Base-by-base conservation (phyloP, 768 basidiomycete genomes). In the Leccinum subtestaceum region DNA sequence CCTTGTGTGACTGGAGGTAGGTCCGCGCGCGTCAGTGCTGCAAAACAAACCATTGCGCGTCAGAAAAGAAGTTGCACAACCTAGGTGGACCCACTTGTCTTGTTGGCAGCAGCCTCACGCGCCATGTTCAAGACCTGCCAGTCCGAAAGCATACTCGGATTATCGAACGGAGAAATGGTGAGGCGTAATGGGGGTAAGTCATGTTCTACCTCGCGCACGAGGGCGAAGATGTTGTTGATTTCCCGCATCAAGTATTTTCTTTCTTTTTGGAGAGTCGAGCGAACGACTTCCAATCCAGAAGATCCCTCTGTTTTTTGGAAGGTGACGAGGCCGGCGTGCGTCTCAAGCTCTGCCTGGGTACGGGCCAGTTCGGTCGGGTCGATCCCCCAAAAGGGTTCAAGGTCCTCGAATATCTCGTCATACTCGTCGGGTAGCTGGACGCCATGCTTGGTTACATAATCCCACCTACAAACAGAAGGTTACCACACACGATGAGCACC, bases 401-500 rank as follows among this genome's bases (percentile, higher is more conserved):
- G 58, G 53, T 78, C 72, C 7, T 66, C 60, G 54, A 70, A 63
- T 52, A 80, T 80, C 59, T 78, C 77, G 64, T 81, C 79, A 49
- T 81, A 81, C 57, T 81, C 79, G 59, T 81, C 80, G 15, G 74
- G 76, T 1, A 81, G 69, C 46, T 72, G 75, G 2, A 81, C 72
- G 29, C 72, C 60, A 59, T 81, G 61, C 51, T 63, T 61, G n/a
- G 71, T 67, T 6, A 76, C 75, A 57, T 77, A 81, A 21, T 70
- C 61, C 80, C 78, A 81, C 78, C 78, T 73, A n/a, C 0, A n/a
- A 9, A 40, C 38, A 9, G 38, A 40, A 40, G 3, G 40, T 43
- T n/a, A 43, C 2, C 15, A 49, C 54, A 17, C 9, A 17, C 13
- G 21, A 32, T 7, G 27, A 52, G 9, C 40, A 36, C 2, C 21